Percentiles rank a stretch among this genome's conserved stretches.
These are phyloP conservation scores for Licmophora abbreviata DNA, from an alignment of 108 stramenopile genomes.

Conservation along the genomic window DNA sequence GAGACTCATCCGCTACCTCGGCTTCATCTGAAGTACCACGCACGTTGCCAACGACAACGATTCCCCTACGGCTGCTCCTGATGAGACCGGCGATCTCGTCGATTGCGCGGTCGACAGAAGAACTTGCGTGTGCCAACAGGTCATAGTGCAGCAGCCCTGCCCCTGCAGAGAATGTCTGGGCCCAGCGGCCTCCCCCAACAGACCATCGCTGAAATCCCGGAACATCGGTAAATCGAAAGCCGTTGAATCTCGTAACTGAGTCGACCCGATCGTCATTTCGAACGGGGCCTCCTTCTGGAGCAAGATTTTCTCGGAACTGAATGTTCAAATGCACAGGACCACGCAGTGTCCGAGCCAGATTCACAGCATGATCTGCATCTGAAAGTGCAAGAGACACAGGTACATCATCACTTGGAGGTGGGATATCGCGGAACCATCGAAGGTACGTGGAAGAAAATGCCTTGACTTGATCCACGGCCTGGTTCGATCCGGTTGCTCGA, in stretches of 20 bases:
- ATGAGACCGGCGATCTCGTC: constrained; percentile 45
- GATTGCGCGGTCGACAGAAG: too few species aligned
- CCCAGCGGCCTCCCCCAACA: constrained; percentile 38
- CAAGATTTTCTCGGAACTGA: constrained; percentile 89
- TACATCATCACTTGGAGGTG: constrained; percentile 77
- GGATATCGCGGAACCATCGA: constrained; percentile 83
- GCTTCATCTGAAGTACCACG: constrained; percentile 7
- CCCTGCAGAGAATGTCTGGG: constrained; percentile 2
- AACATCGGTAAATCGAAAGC: constrained; percentile 60
- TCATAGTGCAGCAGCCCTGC: too few species aligned
- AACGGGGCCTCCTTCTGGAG: constrained; percentile 81
- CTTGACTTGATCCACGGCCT: constrained; percentile 89
- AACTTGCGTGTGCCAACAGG: too few species aligned
- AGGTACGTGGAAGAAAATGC: constrained; percentile 69
- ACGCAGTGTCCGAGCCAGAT: constrained; percentile 28
- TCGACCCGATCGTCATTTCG: constrained; percentile 59
- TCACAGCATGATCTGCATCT: constrained; percentile 79
- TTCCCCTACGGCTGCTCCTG: constrained; percentile 49
- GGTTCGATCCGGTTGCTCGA: constrained; percentile 85
- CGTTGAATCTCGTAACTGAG: constrained; percentile 50
- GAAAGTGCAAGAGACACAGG: constrained; percentile 66
- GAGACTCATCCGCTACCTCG: constrained; percentile 15
- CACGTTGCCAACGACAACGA: constrained; percentile 75
- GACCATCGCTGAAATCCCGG: constrained; percentile 68
- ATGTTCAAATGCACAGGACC: constrained; percentile 93